Conservation (phyloP, 2,329 filamentous ascomycete genomes). For the Phialophora expanda region DNA sequence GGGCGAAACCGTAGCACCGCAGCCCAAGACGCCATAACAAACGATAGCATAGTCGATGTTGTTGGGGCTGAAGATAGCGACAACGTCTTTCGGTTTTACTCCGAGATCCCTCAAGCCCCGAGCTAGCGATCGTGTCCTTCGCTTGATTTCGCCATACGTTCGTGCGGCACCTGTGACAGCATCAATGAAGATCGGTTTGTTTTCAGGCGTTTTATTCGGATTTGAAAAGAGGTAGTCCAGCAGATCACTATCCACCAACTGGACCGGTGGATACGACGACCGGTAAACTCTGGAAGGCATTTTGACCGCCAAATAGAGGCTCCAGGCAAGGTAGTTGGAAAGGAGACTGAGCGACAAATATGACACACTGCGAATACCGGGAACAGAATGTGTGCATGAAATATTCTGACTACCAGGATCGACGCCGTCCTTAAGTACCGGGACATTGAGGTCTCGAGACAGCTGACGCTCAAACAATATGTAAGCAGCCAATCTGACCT, state of each 20-base stretch:
- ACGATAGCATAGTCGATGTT: constrained; percentile 79
- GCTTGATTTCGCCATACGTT: constrained; percentile 26
- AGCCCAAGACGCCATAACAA: constrained; percentile 80
- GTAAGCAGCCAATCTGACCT: not conserved
- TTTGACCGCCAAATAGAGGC: not conserved
- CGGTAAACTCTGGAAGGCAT: constrained; percentile 21
- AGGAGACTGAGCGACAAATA: not conserved
- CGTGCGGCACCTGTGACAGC: constrained; percentile 26
- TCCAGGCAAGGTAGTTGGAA: not conserved
- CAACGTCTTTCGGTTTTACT: constrained; percentile 59
- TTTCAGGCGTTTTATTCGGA: constrained; percentile 27
- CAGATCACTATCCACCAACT: constrained; percentile 28
- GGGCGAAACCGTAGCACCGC: constrained; percentile 78
- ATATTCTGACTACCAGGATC: not conserved
- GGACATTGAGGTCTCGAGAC: not conserved
- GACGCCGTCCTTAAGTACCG: not conserved
- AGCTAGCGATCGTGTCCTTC: constrained; percentile 27
- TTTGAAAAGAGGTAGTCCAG: constrained; percentile 33
- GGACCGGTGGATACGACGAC: constrained; percentile 24
- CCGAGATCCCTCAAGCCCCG: constrained; percentile 29
- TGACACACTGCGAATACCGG: not conserved
- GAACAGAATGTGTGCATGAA: not conserved
- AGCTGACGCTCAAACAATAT: not conserved
- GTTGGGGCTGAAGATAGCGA: constrained; percentile 73
- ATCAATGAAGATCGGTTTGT: constrained; percentile 33